Evolutionary conservation across 768 basidiomycete species (phyloP).

Genomic region (Podaxis rugospora): DNA sequence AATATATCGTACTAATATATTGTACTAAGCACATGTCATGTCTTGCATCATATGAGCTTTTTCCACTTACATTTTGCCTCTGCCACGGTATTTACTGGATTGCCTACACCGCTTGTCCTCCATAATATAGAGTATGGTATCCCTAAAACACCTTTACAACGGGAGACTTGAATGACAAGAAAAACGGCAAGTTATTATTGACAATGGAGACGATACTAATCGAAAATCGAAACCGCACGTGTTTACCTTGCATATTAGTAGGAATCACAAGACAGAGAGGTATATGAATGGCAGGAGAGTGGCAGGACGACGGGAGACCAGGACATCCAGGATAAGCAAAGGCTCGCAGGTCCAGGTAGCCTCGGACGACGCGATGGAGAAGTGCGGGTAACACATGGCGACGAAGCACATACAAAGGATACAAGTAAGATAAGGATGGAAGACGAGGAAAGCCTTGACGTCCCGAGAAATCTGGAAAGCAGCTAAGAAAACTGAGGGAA

Average conservation of each 20-base stretch:
- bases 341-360: too few species aligned
- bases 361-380: too few species aligned
- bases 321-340: too few species aligned
- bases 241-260: not conserved
- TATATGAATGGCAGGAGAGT: too few species aligned
- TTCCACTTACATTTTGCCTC: not conserved
- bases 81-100: not conserved
- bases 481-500: not conserved
- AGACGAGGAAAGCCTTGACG: not conserved
- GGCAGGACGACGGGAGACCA: too few species aligned
- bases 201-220: not conserved
- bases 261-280: not conserved
- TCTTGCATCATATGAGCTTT: not conserved
- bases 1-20: slow-evolving; percentile 49
- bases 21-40: slow-evolving; percentile 30
- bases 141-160: not conserved
- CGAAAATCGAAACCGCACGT: not conserved
- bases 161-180: not conserved
- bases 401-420: not conserved
- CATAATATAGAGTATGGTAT: not conserved
- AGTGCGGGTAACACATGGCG: not conserved
- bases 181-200: not conserved
- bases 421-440: slow-evolving; percentile 4
- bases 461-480: not conserved
- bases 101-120: not conserved